phyloP scores from a whole-genome alignment of 805 yeast species.

The Lipomyces yamadae region DNA sequence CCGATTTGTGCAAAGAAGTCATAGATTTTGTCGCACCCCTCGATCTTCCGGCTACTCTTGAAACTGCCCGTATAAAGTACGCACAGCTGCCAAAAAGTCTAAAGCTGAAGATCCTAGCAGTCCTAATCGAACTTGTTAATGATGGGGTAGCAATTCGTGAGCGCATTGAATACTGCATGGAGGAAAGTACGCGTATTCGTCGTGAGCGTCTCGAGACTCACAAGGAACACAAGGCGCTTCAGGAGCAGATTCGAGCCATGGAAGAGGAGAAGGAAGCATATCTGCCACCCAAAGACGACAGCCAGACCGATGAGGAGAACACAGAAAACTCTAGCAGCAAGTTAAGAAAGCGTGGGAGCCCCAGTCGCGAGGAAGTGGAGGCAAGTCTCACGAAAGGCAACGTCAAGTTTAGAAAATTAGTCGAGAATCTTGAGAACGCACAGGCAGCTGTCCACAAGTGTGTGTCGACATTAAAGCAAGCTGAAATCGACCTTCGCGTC shows the following conservation, averaged over 20 bases:
- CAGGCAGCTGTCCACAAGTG: conserved; percentile 51
- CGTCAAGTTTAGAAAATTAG: conserved; percentile 49
- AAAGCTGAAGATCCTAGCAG: conserved; percentile 61
- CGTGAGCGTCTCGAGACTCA: conserved; percentile 68
- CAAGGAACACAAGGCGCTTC: conserved; percentile 59
- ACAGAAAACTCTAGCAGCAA: background rate
- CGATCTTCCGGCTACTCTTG: conserved; percentile 53
- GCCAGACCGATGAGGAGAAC: conserved; percentile 24
- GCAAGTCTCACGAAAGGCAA: conserved; percentile 41
- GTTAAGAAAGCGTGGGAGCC: conserved; percentile 38
- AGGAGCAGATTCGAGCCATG: conserved; percentile 57
- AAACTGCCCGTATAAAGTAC: conserved; percentile 59
- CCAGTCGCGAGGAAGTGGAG: conserved; percentile 41
- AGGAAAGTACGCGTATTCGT: conserved; percentile 63
- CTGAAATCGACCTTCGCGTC: conserved; percentile 60
- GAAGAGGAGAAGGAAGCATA: conserved; percentile 45
- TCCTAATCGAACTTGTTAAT: conserved; percentile 66
- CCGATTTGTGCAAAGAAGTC: conserved; percentile 55
- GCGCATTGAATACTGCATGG: conserved; percentile 71
- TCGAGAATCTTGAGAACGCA: conserved; percentile 41
- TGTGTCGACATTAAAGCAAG: conserved; percentile 54
- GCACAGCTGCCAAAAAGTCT: conserved; percentile 57
- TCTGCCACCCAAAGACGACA: conserved; percentile 8
- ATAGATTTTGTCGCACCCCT: conserved; percentile 63
- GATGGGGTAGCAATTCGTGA: conserved; percentile 63